Base-by-base conservation (phyloP, 2,329 filamentous ascomycete genomes). In the Davidsoniella eucalypti region DNA sequence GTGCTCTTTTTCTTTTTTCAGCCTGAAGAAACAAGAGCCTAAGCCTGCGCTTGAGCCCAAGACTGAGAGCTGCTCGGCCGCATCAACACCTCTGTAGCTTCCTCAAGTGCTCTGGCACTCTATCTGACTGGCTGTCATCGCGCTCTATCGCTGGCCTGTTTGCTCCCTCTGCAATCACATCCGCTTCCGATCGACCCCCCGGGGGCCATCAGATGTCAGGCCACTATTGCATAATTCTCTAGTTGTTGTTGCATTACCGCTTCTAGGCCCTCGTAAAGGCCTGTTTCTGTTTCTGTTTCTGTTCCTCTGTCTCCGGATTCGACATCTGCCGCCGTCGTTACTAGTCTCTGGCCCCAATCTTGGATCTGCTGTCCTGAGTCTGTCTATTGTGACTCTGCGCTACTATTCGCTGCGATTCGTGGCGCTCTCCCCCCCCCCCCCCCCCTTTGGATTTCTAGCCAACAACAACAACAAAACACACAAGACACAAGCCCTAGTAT, bases 171-270 rank as follows among this genome's bases (percentile, higher is more conserved):
- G 41, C 52, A 50, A 49, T 49, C 55, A 42, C 49, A 49, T 48
- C 52, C 43, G 50, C 54, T 52, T 41, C 50, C 53, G 46, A 40
- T 49, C 38, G 44, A 44, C 50, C 50, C 50, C 50, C 50, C 41
- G 42, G 42, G 47, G 48, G 21, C 48, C 48, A 36, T 50, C 25
- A 38, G 23, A 53, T 53, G 52, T 53, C 52, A 53, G 52, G 21
- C 52, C 52, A 53, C 38, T 47, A 53, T 53, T 53, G 52, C 52
- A 53, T 53, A 48, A 51, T 51, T 37, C 40, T 21, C 36, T 26
- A 48, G 37, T 38, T 9, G 18, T 16, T 17, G 38, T 29, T 29
- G 21, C 4, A 25, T 23, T 25, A 9, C 36, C 37, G 37, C 36
- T 29, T 29, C 46, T 17, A 25, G 26, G 18, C 36, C 46, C 18